These are phyloP conservation scores for Scedosporium minutisporum DNA, from an alignment of 2,329 filamentous ascomycete genomes.

Conservation along the genomic window DNA sequence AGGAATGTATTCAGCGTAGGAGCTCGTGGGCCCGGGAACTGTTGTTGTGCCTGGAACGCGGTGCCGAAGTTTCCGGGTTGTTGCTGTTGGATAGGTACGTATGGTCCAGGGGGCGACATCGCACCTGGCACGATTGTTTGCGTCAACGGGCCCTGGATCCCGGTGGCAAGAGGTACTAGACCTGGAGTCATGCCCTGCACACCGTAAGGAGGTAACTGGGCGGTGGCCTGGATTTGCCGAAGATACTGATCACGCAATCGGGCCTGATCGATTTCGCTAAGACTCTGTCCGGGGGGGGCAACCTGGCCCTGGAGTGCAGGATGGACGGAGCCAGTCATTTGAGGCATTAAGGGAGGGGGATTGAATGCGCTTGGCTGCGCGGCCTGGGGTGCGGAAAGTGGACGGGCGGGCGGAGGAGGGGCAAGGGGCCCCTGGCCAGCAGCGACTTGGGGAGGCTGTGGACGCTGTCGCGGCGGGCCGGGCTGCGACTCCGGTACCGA, in stretches of 20 bases:
- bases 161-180: slow-evolving; percentile 27
- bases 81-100: slow-evolving; percentile 43
- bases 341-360: slow-evolving; percentile 67
- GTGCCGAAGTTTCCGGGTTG: slow-evolving; percentile 56
- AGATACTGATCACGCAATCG: slow-evolving; percentile 54
- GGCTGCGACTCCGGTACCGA: not conserved
- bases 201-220: slow-evolving; percentile 26
- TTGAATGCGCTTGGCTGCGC: slow-evolving; percentile 65
- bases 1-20: slow-evolving; percentile 45
- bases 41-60: slow-evolving; percentile 36
- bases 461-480: slow-evolving; percentile 50
- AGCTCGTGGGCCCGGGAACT: slow-evolving; percentile 21
- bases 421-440: slow-evolving; percentile 55
- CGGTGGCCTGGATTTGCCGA: slow-evolving; percentile 33
- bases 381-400: slow-evolving; percentile 80
- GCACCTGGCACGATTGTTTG: slow-evolving; percentile 42
- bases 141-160: slow-evolving; percentile 26
- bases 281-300: slow-evolving; percentile 64
- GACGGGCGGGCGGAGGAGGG: slow-evolving; percentile 66
- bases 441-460: slow-evolving; percentile 55
- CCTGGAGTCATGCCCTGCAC: slow-evolving; percentile 14
- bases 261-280: slow-evolving; percentile 62
- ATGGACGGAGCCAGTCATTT: slow-evolving; percentile 62
- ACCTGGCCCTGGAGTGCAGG: slow-evolving; percentile 42
- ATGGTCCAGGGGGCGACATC: slow-evolving; percentile 22